These are phyloP conservation scores for Kwoniella heveanensis DNA, from an alignment of 768 basidiomycete species.

Conservation along the genomic window DNA sequence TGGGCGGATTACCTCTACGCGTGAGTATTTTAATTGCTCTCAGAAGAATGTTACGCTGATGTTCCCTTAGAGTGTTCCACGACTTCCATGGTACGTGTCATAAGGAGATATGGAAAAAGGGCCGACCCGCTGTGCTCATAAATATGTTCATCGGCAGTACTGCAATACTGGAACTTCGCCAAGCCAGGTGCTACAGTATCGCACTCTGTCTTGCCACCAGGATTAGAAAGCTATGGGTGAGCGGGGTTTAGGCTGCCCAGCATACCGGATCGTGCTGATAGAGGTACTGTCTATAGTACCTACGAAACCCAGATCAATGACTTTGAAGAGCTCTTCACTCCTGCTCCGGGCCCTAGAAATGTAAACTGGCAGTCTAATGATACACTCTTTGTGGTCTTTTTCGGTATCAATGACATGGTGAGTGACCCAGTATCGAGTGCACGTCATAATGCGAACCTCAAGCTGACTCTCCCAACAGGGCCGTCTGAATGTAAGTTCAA, in stretches of 20 bases:
- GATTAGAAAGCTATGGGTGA: slow-evolving; percentile 24
- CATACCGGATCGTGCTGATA: neutral
- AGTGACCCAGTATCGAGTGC: too few species aligned
- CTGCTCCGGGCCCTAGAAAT: slow-evolving; percentile 18
- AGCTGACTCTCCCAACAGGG: too few species aligned
- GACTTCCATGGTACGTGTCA: slow-evolving; percentile 17
- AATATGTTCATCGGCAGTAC: too few species aligned
- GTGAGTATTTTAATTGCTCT: slow-evolving; percentile 1
- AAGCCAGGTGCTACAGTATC: slow-evolving; percentile 21
- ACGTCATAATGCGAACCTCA: too few species aligned
- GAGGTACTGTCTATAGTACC: neutral
- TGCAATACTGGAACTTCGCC: slow-evolving; percentile 28
- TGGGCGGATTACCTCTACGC: slow-evolving; percentile 29
- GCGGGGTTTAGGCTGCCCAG: too few species aligned
- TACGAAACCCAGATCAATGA: slow-evolving; percentile 26
- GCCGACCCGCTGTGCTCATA: too few species aligned
- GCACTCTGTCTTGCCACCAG: slow-evolving; percentile 23
- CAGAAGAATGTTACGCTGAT: neutral
- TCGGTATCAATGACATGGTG: slow-evolving; percentile 33
- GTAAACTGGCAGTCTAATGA: slow-evolving; percentile 26
- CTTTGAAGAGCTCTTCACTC: slow-evolving; percentile 29
- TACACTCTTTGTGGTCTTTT: slow-evolving; percentile 25
- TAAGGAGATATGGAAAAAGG: too few species aligned
- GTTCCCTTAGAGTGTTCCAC: slow-evolving; percentile 10
- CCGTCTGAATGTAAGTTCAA: slow-evolving; percentile 11